These are phyloP conservation scores for Henckelia pumila DNA, from an alignment of 257 asterid species.

Conservation along the genomic window DNA sequence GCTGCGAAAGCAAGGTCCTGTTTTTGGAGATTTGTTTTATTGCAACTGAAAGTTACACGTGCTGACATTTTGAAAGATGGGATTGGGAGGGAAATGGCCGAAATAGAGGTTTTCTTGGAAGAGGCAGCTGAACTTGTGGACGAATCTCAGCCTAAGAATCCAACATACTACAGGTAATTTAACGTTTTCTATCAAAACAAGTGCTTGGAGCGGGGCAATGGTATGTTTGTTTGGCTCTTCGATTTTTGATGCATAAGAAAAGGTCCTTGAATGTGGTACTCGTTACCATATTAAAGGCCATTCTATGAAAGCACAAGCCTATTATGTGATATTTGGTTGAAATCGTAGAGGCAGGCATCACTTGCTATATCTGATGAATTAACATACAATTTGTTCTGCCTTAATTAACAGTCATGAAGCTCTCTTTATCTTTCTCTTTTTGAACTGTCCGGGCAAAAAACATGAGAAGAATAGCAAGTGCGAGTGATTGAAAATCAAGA, in stretches of 20 bases:
- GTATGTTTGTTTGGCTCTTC: constrained; percentile 1
- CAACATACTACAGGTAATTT: constrained; percentile 88
- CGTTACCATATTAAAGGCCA: constrained; percentile 1
- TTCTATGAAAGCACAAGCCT: constrained; percentile 12
- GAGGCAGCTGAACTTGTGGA: constrained; percentile 99
- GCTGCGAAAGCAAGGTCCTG: constrained; percentile 78
- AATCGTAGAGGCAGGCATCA: constrained; percentile 3
- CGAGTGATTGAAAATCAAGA: background rate
- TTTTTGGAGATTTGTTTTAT: constrained; percentile 91
- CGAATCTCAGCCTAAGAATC: constrained; percentile 70
- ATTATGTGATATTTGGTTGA: constrained; percentile 12
- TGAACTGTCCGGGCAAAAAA: background rate
- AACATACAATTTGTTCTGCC: constrained; percentile 11
- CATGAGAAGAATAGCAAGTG: background rate
- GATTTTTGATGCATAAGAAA: background rate
- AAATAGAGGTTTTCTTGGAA: constrained; percentile 84
- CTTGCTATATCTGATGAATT: background rate
- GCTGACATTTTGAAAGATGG: constrained; percentile 72
- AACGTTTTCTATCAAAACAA: constrained; percentile 14
- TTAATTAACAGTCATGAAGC: constrained; percentile 3
- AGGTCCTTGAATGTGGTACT: constrained; percentile 9
- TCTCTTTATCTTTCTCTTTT: background rate
- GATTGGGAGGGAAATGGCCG: constrained; percentile 75
- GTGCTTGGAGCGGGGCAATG: constrained; percentile 17
- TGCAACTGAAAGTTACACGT: constrained; percentile 60